Conservation (phyloP, 257 asterid species). For the Echium plantagineum region DNA sequence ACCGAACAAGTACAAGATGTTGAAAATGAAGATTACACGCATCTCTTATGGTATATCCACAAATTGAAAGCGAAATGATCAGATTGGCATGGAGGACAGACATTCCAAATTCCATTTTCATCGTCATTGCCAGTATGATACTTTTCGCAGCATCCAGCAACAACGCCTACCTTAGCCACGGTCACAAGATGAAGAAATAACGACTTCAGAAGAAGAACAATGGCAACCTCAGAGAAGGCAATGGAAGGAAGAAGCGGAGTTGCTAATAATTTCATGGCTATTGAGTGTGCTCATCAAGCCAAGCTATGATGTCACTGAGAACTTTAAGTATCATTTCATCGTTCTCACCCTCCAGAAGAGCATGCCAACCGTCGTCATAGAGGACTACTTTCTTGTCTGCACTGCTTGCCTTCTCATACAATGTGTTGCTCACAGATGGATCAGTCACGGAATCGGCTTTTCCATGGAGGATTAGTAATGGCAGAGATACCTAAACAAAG, state of each 20-base stretch:
- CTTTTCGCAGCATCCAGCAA: too few relatives aligned
- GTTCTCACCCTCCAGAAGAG: constrained; percentile 44
- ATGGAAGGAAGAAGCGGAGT: background rate
- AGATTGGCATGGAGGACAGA: too few relatives aligned
- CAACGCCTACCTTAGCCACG: too few relatives aligned
- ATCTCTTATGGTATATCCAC: too few relatives aligned
- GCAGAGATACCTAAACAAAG: constrained; percentile 55
- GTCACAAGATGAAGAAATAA: too few relatives aligned
- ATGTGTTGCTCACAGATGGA: constrained; percentile 39
- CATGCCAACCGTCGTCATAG: constrained; percentile 37
- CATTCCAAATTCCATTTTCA: too few relatives aligned
- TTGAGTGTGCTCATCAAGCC: constrained; percentile 29
- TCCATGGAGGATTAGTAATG: constrained; percentile 75
- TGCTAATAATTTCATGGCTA: background rate
- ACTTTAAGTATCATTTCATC: constrained; percentile 34
- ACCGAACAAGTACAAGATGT: too few relatives aligned
- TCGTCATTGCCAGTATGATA: too few relatives aligned
- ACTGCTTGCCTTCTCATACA: constrained; percentile 36
- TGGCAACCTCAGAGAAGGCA: background rate
- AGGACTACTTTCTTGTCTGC: constrained; percentile 36
- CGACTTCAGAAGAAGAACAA: too few relatives aligned
- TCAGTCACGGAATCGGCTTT: constrained; percentile 72
- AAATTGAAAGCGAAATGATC: too few relatives aligned
- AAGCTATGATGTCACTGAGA: constrained; percentile 31
- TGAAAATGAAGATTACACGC: too few relatives aligned